Conservation (phyloP, 2,329 filamentous ascomycete genomes). For the Cercospora janseana region DNA sequence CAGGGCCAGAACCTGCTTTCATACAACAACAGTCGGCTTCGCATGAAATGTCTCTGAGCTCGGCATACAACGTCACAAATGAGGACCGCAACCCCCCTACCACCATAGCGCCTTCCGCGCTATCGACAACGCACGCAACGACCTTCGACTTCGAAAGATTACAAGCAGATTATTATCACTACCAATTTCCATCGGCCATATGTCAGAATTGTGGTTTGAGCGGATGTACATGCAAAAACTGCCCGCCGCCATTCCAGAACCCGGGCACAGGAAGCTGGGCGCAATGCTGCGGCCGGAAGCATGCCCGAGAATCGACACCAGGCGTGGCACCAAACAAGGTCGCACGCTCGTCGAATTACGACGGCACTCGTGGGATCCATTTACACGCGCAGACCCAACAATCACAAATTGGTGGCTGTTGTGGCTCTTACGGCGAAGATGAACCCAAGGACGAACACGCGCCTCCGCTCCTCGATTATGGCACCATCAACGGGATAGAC, state of each 20-base stretch:
- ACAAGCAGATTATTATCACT: conserved; percentile 31
- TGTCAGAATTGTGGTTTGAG: conserved; percentile 38
- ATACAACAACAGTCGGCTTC: conserved; percentile 12
- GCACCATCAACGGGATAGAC: not conserved
- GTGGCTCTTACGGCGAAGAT: not conserved
- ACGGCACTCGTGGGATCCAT: conserved; percentile 9
- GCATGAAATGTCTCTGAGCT: conserved; percentile 10
- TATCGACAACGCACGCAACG: conserved; percentile 15
- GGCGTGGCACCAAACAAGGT: conserved; percentile 22
- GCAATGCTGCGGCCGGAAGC: conserved; percentile 37
- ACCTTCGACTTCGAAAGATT: conserved; percentile 32
- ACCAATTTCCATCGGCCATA: conserved; percentile 36
- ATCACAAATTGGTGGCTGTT: not conserved
- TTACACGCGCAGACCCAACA: conserved; percentile 7
- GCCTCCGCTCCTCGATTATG: not conserved
- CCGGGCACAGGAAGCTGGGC: conserved; percentile 35
- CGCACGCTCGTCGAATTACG: conserved; percentile 19
- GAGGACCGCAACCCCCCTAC: not conserved
- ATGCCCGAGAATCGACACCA: conserved; percentile 31
- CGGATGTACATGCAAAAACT: conserved; percentile 37
- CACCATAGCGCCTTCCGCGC: conserved; percentile 10
- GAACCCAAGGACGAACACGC: conserved; percentile 4
- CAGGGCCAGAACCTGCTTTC: conserved; percentile 8
- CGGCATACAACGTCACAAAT: conserved; percentile 3
- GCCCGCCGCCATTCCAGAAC: conserved; percentile 37